Base-by-base conservation (phyloP, 495 filamentous ascomycete genomes). In the Neurospora intermedia region DNA sequence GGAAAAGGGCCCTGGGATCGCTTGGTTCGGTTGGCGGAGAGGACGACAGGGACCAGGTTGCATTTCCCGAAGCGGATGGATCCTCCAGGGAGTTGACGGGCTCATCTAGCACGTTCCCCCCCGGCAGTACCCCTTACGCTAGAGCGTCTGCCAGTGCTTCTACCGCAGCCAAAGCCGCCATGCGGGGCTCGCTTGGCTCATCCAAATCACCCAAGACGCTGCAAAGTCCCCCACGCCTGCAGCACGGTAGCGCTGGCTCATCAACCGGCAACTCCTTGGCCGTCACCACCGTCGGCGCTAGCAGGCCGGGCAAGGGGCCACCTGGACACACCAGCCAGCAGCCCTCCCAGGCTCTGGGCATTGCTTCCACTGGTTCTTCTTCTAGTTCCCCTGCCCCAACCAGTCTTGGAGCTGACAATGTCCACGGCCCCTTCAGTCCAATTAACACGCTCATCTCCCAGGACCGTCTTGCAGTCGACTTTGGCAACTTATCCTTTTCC, bases 401-500 rank as follows among this genome's bases (percentile, higher is more conserved):
- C 70, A 31, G 70, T 59, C 70, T 40, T 54, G 69, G 54, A 43
- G 38, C 70, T 27, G 54, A 13, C 54, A 66, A 66, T 31, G 27
- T 35, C 54, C 45, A 66, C 54, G 54, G 54, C 54, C 54, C 54
- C 42, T 85, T 83, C 71, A 81, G 82, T 66, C 85, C 86, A 59
- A 80, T 88, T 75, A 82, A 81, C 71, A 88, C 86, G 45, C 70
- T 77, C 40, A 88, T 89, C 74, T 86, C 87, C 74, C 83, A 83
- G 20, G 85, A 86, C 71, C 84, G 81, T 72, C 79, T 88, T 40
- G 78, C 86, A 72, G 87, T 87, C 73, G 83, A 86, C 75, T 75
- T 88, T 59, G 81, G 79, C 75, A 76, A 80, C 42, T 74, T 89
- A 54, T 81, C 82, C 66, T 89, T 89, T 78, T 88, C 87, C 66